Base-by-base conservation (phyloP, 2,329 filamentous ascomycete genomes). In the Pyricularia sp. region DNA sequence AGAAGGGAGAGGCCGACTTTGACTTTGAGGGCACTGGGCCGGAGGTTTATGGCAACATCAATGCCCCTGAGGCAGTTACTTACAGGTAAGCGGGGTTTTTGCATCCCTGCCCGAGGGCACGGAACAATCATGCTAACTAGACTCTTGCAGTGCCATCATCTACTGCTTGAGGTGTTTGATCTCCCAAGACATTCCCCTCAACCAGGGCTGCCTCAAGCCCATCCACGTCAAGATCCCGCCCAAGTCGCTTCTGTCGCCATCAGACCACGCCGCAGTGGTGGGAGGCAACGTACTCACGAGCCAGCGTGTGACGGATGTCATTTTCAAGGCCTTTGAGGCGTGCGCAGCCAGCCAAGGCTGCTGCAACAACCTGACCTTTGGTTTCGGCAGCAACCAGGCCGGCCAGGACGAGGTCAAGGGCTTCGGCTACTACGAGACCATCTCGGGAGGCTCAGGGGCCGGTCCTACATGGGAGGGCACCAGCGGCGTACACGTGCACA, bases 11-110 rank as follows among this genome's bases (percentile, higher is more conserved):
- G n/a, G 79, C 79, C 0, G 50, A 74, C 10, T 81, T 77, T 69
- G 78, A 81, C 71, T 81, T 80, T 68, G 69, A 73, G 12, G 78
- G 78, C 11, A 78, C 78, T 0, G 78, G 78, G 0, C 72, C 76
- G 0, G 76, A 81, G 69, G 72, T 72, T 6, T 76, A 73, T 68
- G 76, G 75, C 1, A 79, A 79, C 68, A 73, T 73, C 50, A 80
- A 79, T 91, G 91, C 0, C 91, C 91, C 0, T 3, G 86, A 92
- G 78, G 91, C 91, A 0, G 89, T 94, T 42, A 92, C 90, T 0
- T 92, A 92, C 79, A 68, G 66, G 66, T 68, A n/a, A 36, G 66
- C 4, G 4, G 3, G 14, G 20, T 23, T 9, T 25, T n/a, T 1
- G 10, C 58, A 42, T 26, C 23, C 31, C 1, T 31, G 64, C 10